Conservation (phyloP, 306 rosid species). For the Corylus avellana region DNA sequence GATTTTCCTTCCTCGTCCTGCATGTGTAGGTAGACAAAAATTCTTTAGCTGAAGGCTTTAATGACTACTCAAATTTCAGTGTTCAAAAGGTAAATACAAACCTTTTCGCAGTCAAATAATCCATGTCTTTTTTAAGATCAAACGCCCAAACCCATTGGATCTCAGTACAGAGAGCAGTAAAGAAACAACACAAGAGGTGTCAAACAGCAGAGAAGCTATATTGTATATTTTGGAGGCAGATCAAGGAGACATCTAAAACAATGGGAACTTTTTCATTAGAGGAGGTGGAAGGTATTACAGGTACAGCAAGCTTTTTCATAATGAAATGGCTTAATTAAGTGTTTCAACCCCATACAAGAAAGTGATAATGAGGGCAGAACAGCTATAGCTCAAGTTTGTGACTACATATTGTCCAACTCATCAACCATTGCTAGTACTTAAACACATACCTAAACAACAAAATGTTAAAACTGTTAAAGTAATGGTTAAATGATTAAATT, state of each 20-base stretch:
- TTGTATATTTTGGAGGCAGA: not conserved
- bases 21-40: constrained; percentile 22
- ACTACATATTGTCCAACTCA: not conserved
- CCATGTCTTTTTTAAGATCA: not conserved
- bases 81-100: not conserved
- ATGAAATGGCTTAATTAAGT: not conserved
- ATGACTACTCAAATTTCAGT: not conserved
- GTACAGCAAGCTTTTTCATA: not conserved
- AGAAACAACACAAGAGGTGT: not conserved
- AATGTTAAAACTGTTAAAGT: not conserved
- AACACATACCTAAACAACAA: not conserved
- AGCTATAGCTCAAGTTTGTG: not conserved
- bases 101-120: not conserved
- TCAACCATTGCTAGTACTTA: not conserved
- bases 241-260: not conserved
- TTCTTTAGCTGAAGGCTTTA: constrained; percentile 15
- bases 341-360: not conserved
- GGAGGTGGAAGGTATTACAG: not conserved
- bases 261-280: not conserved
- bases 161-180: constrained; percentile 5
- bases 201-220: constrained; percentile 5
- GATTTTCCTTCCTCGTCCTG: constrained; percentile 82
- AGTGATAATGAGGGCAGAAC: not conserved
- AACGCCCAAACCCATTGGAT: not conserved
- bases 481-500: too few relatives aligned